These are phyloP conservation scores for Stylonectria norvegica DNA, from an alignment of 2,329 filamentous ascomycete species.

Conservation along the genomic window DNA sequence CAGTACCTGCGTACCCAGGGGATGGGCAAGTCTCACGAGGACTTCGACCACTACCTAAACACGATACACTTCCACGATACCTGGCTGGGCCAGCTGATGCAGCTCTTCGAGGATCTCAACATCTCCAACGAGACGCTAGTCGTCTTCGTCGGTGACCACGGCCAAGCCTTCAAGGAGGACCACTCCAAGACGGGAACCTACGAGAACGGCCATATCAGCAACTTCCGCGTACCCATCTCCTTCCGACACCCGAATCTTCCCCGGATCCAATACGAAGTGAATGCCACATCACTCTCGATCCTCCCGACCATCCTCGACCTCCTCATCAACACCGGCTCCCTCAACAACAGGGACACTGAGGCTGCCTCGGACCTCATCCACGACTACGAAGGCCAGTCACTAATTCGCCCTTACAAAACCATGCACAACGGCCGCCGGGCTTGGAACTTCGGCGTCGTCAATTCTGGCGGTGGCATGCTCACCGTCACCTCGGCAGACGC, in stretches of 20 bases:
- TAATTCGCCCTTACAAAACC: conserved; percentile 29
- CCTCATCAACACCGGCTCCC: conserved; percentile 32
- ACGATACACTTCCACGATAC: conserved; percentile 31
- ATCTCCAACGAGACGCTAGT: conserved; percentile 35
- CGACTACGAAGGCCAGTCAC: conserved; percentile 35
- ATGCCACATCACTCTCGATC: conserved; percentile 32
- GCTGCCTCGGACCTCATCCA: conserved; percentile 28
- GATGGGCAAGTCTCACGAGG: conserved; percentile 24
- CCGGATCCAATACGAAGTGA: conserved; percentile 28
- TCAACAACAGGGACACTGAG: conserved; percentile 22
- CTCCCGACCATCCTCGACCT: conserved; percentile 35
- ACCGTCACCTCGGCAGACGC: conserved; percentile 31
- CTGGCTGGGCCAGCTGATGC: conserved; percentile 32
- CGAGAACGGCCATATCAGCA: conserved; percentile 32
- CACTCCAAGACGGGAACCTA: conserved; percentile 30
- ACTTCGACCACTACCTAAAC: conserved; percentile 34
- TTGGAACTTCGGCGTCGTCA: conserved; percentile 36
- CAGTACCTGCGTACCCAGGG: conserved; percentile 25
- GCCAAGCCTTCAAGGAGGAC: conserved; percentile 34
- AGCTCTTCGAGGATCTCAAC: conserved; percentile 31
- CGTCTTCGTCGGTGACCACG: conserved; percentile 35
- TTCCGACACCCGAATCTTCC: conserved; percentile 34
- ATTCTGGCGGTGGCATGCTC: conserved; percentile 33
- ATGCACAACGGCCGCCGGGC: conserved; percentile 25
- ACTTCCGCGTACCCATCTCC: conserved; percentile 32